Conservation (phyloP, 1,139 yeast genomes). For the Blastobotrys raffinosifermentans region DNA sequence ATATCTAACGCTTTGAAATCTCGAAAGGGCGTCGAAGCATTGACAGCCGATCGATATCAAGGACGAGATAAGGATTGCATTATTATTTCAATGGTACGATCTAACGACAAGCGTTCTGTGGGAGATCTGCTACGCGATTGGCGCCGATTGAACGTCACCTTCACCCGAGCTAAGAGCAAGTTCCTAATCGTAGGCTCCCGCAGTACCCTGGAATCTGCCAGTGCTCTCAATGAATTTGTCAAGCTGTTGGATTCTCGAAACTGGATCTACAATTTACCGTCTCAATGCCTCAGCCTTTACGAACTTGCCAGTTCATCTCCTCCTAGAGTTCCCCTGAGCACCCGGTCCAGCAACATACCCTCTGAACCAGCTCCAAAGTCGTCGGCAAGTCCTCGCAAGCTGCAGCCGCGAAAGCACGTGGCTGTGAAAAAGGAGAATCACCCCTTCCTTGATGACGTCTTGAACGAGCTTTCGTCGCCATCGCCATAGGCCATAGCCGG, state of each 20-base stretch:
- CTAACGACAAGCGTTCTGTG: constrained; percentile 59
- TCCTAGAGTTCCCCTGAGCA: constrained; percentile 1
- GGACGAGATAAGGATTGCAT: constrained; percentile 94
- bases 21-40: constrained; percentile 53
- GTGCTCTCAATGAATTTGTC: constrained; percentile 57
- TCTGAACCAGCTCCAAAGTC: background rate
- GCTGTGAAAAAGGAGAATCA: constrained; percentile 3
- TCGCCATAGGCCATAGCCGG: background rate
- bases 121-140: constrained; percentile 84
- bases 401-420: background rate
- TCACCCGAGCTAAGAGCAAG: constrained; percentile 84
- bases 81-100: constrained; percentile 78
- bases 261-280: constrained; percentile 61
- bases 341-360: constrained; percentile 1
- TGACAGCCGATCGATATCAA: constrained; percentile 95
- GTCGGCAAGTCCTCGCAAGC: constrained; percentile 1
- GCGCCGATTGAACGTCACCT: constrained; percentile 90
- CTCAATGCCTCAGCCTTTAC: constrained; percentile 40
- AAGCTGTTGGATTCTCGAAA: constrained; percentile 49
- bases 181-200: constrained; percentile 76
- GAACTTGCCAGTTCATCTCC: constrained; percentile 12
- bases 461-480: constrained; percentile 5
- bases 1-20: constrained; percentile 42
- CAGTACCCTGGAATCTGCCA: constrained; percentile 51
- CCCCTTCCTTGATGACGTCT: constrained; percentile 5